Conservation (phyloP, 345 rosid species). For the Brassica carinata region DNA sequence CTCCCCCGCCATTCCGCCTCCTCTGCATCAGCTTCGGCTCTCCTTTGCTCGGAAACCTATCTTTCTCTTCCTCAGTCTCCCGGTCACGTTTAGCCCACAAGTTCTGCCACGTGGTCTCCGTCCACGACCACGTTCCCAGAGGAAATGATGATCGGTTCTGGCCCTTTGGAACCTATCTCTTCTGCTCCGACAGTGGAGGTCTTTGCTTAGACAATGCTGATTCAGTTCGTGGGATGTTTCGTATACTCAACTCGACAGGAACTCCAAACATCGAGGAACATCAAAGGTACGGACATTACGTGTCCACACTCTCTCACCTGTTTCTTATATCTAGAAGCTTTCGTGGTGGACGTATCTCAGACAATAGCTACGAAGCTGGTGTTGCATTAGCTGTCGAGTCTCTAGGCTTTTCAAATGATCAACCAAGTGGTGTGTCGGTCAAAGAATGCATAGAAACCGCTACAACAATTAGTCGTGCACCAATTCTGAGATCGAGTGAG, state of each 20-base stretch:
- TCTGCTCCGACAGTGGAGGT: constrained; percentile 75
- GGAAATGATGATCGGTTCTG: constrained; percentile 40
- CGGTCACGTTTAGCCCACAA: constrained; percentile 63
- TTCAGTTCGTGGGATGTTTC: constrained; percentile 55
- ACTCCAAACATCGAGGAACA: constrained; percentile 56
- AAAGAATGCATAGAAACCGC: constrained; percentile 54
- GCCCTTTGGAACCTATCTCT: constrained; percentile 77
- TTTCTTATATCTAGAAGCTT: constrained; percentile 50
- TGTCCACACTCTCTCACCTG: constrained; percentile 43
- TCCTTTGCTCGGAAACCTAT: constrained; percentile 68
- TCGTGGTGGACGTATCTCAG: constrained; percentile 39
- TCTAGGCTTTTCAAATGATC: constrained; percentile 51
- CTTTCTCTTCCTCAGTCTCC: constrained; percentile 62
- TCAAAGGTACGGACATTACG: constrained; percentile 57
- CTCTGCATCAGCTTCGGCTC: constrained; percentile 83
- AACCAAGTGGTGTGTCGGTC: constrained; percentile 35
- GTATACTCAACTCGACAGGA: constrained; percentile 41
- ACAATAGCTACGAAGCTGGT: constrained; percentile 66
- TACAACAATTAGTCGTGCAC: constrained; percentile 48
- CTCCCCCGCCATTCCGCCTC: constrained; percentile 38
- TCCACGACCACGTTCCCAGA: constrained; percentile 58
- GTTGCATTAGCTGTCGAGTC: constrained; percentile 68
- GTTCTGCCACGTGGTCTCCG: constrained; percentile 70
- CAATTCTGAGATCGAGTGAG: constrained; percentile 51
- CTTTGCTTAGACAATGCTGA: constrained; percentile 65